Base-by-base conservation (phyloP, 2,329 filamentous ascomycete species). In the Colletotrichum scovillei region DNA sequence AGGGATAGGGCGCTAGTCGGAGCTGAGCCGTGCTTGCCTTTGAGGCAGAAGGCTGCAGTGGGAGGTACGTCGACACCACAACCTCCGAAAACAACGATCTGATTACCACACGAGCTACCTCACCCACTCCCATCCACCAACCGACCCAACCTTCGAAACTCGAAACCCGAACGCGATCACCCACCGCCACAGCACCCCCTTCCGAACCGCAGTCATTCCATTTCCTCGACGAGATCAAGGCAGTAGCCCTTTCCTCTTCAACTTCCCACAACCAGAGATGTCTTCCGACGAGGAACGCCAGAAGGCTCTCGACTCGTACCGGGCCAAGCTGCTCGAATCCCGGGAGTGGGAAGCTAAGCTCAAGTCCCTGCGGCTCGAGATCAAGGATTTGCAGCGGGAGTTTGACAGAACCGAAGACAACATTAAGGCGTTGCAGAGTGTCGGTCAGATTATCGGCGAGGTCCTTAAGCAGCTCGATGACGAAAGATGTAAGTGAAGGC, bases 291-390 rank as follows among this genome's bases (percentile, higher is more conserved):
- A 87, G 79, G 89, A 91, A 84, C 88, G 89, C 82, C 85, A 92
- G 78, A 89, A 92, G 82, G 93, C 94, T 81, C 91, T 96, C 79
- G 88, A 92, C 80, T 90, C 92, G 73, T 96, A 95, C 88, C 94
- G 94, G 82, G 86, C 88, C 75, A 95, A 94, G 87, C 90, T 96
- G 79, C 90, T 98, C 80, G 96, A 99, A 85, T 97, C 97, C 79
- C 92, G 97, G 85, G 97, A 99, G 89, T 98, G 95, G 95, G 97
- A 99, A 85, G 93, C 96, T 65, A 99, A 98, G 89, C 91, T 99
- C 75, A 99, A 98, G 88, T 91, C 93, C 66, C 87, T 99, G 79
- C 94, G 97, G 75, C 88, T 98, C 85, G 97, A 98, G 78, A 98
- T 99, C 84, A 99, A 98, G 87, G 95, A 93, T 73, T 86, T 98